Evolutionary conservation across 164 flowering plant species (phyloP).

Genomic region (Magnolia changhungtana): DNA sequence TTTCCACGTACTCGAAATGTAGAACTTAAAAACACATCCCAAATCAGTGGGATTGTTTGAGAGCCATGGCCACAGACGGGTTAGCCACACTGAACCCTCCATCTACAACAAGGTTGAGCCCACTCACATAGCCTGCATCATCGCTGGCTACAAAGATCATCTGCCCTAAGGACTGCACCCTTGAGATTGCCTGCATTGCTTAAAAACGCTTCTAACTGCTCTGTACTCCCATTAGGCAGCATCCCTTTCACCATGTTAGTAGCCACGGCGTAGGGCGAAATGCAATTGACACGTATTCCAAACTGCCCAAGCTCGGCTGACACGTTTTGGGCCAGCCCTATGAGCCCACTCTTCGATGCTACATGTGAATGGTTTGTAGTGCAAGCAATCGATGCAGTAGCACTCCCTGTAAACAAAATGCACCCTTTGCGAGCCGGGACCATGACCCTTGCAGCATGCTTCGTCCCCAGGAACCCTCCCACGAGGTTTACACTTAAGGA

Average conservation of each 20-base stretch:
- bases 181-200: conserved; percentile 12
- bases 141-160: conserved; percentile 22
- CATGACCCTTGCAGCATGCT: conserved; percentile 50
- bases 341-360: conserved; percentile 31
- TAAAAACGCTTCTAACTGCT: conserved; percentile 1
- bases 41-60: background rate
- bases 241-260: conserved; percentile 8
- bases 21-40: background rate
- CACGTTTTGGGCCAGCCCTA: conserved; percentile 33
- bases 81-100: conserved; percentile 22
- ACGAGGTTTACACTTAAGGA: conserved; percentile 17
- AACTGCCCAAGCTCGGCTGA: conserved; percentile 39
- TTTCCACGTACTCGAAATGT: background rate
- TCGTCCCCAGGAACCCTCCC: conserved; percentile 29
- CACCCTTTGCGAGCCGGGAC: conserved; percentile 24
- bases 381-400: conserved; percentile 14
- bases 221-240: background rate
- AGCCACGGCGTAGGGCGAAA: conserved; percentile 37
- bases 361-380: conserved; percentile 21
- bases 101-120: conserved; percentile 23
- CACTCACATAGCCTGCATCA: conserved; percentile 24
- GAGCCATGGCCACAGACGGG: conserved; percentile 2
- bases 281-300: conserved; percentile 50
- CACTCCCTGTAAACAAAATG: conserved; percentile 36
- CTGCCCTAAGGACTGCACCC: conserved; percentile 5